These are phyloP conservation scores for Boletus sp. DNA, from an alignment of 768 basidiomycete genomes.

Conservation along the genomic window DNA sequence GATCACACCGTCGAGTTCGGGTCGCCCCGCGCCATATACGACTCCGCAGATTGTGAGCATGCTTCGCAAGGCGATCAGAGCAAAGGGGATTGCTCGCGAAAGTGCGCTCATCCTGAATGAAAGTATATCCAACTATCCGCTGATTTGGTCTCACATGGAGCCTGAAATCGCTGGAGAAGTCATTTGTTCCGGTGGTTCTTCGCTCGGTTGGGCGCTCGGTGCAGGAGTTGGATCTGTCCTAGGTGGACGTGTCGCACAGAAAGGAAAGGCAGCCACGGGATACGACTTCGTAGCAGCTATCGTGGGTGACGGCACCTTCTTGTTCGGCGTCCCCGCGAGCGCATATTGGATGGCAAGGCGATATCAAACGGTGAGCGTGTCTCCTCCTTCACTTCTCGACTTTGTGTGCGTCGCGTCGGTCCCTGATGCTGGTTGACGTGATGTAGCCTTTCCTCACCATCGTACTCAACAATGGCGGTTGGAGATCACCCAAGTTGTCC, in stretches of 20 bases:
- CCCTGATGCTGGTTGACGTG: neutral
- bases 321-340: constrained; percentile 64
- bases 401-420: neutral
- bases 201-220: constrained; percentile 67
- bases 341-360: constrained; percentile 71
- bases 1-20: constrained; percentile 16
- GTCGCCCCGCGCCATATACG: constrained; percentile 23
- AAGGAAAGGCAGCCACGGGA: constrained; percentile 19
- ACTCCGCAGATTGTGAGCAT: constrained; percentile 48
- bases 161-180: constrained; percentile 49
- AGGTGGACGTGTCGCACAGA: constrained; percentile 34
- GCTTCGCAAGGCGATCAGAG: constrained; percentile 42
- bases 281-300: constrained; percentile 57
- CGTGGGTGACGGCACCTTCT: constrained; percentile 67
- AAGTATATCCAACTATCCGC: constrained; percentile 52
- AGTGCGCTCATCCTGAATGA: constrained; percentile 58
- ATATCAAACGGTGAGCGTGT: constrained; percentile 54
- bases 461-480: constrained; percentile 70
- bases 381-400: neutral
- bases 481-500: constrained; percentile 62
- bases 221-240: constrained; percentile 59
- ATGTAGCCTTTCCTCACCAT: constrained; percentile 65
- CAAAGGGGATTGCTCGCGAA: constrained; percentile 34
- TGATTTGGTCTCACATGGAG: constrained; percentile 57
- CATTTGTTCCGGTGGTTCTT: constrained; percentile 58